These are phyloP conservation scores for Streptanthus diversifolius DNA, from an alignment of 345 rosid genomes.

Conservation along the genomic window DNA sequence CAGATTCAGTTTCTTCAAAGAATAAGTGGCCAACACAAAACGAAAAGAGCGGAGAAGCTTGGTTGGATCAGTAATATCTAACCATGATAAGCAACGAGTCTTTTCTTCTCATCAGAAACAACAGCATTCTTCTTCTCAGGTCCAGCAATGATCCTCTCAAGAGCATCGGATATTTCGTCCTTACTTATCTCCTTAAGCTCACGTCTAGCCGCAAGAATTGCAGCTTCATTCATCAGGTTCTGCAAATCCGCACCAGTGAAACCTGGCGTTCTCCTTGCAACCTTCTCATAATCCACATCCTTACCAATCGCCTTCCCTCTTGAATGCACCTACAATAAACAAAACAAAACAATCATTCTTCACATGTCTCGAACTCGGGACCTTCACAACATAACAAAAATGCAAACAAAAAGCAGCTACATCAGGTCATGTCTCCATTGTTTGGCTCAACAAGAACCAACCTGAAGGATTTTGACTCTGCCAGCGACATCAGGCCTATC, in stretches of 20 bases:
- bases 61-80: neutral
- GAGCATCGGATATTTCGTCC: conserved; percentile 93
- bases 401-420: too few relatives aligned
- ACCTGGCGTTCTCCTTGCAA: conserved; percentile 90
- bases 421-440: too few relatives aligned
- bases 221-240: conserved; percentile 96
- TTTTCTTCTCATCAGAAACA: conserved; percentile 86
- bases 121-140: conserved; percentile 98
- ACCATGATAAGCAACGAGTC: conserved; percentile 93
- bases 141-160: conserved; percentile 95
- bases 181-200: conserved; percentile 96
- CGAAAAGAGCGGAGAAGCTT: neutral
- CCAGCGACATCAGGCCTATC: conserved; percentile 95
- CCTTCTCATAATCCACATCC: conserved; percentile 91
- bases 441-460: neutral
- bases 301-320: conserved; percentile 94
- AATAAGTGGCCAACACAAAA: neutral
- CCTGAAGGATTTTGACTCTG: conserved; percentile 86
- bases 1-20: neutral
- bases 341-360: neutral
- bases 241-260: conserved; percentile 94
- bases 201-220: conserved; percentile 93
- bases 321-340: conserved; percentile 68
- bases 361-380: too few relatives aligned
- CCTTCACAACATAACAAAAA: too few relatives aligned